phyloP scores from a whole-genome alignment of 73 alveolate species.

The Uronychia binucleata region DNA sequence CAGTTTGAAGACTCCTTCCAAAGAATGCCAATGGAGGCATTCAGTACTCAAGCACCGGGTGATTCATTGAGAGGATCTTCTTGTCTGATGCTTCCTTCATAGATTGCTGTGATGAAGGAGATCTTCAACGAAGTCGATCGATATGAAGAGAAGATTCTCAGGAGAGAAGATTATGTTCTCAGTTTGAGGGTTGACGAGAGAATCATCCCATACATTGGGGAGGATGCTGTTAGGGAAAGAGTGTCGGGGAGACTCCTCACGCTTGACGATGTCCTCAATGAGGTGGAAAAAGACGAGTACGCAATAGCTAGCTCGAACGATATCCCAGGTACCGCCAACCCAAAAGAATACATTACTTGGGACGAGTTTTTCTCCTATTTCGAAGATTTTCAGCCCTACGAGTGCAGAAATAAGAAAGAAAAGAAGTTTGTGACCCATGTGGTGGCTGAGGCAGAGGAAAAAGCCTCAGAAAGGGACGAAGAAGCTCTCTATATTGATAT shows the following conservation, averaged over 20 bases:
- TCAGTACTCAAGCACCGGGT: background rate
- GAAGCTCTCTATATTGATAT: conserved; percentile 55
- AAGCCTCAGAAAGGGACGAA: conserved; percentile 18
- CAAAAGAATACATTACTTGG: conserved; percentile 62
- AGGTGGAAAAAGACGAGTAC: conserved; percentile 57
- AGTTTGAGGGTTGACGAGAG: conserved; percentile 57
- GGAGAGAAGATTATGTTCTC: conserved; percentile 39
- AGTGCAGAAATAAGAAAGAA: conserved; percentile 17
- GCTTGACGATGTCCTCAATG: conserved; percentile 41
- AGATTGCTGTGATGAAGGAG: conserved; percentile 43
- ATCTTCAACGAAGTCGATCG: conserved; percentile 54
- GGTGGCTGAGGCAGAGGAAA: background rate
- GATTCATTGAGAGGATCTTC: background rate
- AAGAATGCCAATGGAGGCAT: background rate
- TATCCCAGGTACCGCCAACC: conserved; percentile 26
- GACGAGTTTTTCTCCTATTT: conserved; percentile 54
- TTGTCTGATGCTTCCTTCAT: conserved; percentile 35
- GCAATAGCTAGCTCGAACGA: conserved; percentile 1
- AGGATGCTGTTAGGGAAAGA: conserved; percentile 48
- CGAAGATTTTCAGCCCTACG: conserved; percentile 31
- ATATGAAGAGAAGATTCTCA: conserved; percentile 47
- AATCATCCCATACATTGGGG: conserved; percentile 45
- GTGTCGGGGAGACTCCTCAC: conserved; percentile 19
- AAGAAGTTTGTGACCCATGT: background rate
- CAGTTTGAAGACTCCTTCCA: conserved; percentile 12